Evolutionary conservation across 2,329 filamentous ascomycete species (phyloP).

Genomic region (Berkeleyomyces basicola): DNA sequence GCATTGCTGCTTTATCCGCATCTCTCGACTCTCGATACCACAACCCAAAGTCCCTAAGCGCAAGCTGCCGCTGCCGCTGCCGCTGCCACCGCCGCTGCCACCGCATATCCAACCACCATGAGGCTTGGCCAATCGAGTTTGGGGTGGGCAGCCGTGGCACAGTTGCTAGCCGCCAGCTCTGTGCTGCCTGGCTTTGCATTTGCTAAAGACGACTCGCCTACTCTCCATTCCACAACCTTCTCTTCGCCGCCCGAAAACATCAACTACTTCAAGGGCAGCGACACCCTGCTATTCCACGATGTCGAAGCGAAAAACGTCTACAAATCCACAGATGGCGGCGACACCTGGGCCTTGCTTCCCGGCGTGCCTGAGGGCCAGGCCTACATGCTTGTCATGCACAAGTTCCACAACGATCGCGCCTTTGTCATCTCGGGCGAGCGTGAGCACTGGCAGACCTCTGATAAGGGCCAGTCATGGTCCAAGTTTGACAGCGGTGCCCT

Average conservation of each 20-base stretch:
- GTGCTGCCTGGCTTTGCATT: slow-evolving; percentile 9
- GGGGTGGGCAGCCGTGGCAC: slow-evolving; percentile 9
- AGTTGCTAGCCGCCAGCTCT: slow-evolving; percentile 8
- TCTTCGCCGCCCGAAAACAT: slow-evolving; percentile 49
- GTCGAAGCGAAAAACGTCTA: slow-evolving; percentile 46
- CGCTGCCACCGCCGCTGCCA: not conserved
- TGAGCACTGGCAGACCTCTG: slow-evolving; percentile 67
- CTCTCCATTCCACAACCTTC: slow-evolving; percentile 48
- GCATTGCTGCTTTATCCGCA: too few relatives aligned
- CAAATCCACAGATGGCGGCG: slow-evolving; percentile 67
- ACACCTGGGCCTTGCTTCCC: slow-evolving; percentile 52
- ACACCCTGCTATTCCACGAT: slow-evolving; percentile 64
- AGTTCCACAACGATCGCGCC: slow-evolving; percentile 61
- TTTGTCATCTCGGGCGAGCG: slow-evolving; percentile 56
- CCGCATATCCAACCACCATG: not conserved
- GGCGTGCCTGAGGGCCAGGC: slow-evolving; percentile 47
- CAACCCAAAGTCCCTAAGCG: not conserved
- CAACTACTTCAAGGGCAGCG: slow-evolving; percentile 83
- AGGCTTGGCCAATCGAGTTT: slow-evolving; percentile 7
- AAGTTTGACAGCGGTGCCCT: slow-evolving; percentile 48
- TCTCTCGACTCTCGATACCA: not conserved
- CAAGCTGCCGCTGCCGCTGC: not conserved
- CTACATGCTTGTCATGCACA: slow-evolving; percentile 54
- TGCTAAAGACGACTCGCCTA: slow-evolving; percentile 46
- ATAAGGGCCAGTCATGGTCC: slow-evolving; percentile 69